phyloP scores from a whole-genome alignment of 2,329 filamentous ascomycete species.

The Fusarium lyarnte region DNA sequence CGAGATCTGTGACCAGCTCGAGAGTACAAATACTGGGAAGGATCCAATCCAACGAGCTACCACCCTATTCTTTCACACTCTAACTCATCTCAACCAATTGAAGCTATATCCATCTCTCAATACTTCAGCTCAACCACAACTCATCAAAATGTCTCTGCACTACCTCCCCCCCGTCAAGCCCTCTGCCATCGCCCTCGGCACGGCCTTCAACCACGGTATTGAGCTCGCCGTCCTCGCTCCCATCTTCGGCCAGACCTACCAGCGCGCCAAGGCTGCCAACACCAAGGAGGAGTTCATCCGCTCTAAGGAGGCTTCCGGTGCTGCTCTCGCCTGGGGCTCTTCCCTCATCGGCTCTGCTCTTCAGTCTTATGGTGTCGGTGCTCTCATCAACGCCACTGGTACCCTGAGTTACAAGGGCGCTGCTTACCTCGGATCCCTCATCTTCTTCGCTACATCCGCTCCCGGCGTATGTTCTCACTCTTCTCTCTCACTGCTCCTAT shows the following conservation, averaged over 20 bases:
- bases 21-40: conserved; percentile 42
- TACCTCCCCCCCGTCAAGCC: conserved; percentile 87
- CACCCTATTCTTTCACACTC: background rate
- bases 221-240: conserved; percentile 89
- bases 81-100: conserved; percentile 18
- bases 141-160: conserved; percentile 67
- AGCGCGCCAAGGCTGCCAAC: conserved; percentile 89
- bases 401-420: conserved; percentile 97
- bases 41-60: conserved; percentile 2
- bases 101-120: conserved; percentile 14
- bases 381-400: conserved; percentile 92
- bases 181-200: conserved; percentile 95
- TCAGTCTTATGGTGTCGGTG: conserved; percentile 89
- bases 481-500: background rate
- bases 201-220: conserved; percentile 92
- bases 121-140: conserved; percentile 12
- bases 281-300: conserved; percentile 96
- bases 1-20: conserved; percentile 36
- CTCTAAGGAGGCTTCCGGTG: conserved; percentile 89
- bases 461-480: conserved; percentile 72
- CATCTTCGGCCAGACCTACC: conserved; percentile 93
- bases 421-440: conserved; percentile 87
- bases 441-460: conserved; percentile 91
- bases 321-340: conserved; percentile 89
- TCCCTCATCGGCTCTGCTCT: conserved; percentile 88